phyloP scores from a whole-genome alignment of 2,329 filamentous ascomycete genomes.

The Sphaerostilbella broomeana region DNA sequence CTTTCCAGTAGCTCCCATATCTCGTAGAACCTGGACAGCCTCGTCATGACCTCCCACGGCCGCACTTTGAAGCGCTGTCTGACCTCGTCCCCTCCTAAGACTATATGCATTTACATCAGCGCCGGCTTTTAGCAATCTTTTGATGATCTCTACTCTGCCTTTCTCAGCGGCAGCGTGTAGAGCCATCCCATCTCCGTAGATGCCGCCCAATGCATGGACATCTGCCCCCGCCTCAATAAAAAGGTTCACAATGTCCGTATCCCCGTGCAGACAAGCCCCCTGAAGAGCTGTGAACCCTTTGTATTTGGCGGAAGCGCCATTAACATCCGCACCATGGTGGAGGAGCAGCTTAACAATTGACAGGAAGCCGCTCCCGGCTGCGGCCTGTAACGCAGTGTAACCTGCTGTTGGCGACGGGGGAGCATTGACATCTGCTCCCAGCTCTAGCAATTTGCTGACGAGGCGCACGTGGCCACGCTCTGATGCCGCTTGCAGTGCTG shows the following conservation, averaged over 20 bases:
- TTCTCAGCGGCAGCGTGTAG: constrained; percentile 18
- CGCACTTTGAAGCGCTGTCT: constrained; percentile 30
- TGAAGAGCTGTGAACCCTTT: constrained; percentile 33
- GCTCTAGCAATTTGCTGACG: constrained; percentile 9
- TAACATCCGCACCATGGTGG: constrained; percentile 25
- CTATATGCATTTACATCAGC: constrained; percentile 25
- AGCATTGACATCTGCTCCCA: constrained; percentile 29
- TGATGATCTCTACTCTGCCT: constrained; percentile 8
- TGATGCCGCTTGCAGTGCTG: constrained; percentile 15
- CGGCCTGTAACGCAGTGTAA: constrained; percentile 29
- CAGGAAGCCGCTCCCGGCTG: constrained; percentile 22
- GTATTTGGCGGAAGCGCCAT: constrained; percentile 28
- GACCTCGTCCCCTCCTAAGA: constrained; percentile 15
- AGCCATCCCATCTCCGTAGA: constrained; percentile 3
- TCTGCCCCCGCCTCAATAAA: constrained; percentile 25
- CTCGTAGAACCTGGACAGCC: constrained; percentile 34
- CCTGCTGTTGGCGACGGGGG: constrained; percentile 8
- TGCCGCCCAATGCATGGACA: constrained; percentile 20
- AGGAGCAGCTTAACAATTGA: constrained; percentile 20
- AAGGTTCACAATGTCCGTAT: constrained; percentile 18
- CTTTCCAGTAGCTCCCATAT: constrained; percentile 25
- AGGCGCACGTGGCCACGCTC: constrained; percentile 8
- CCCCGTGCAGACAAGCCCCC: constrained; percentile 27
- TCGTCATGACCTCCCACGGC: constrained; percentile 31
- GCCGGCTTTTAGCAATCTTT: background rate